A percentile compares a stretch with the other conserved stretches of the same genome.
Evolutionary conservation across 352 stramenopile genomes (phyloP).

Genomic region (Phytophthora palmivora): DNA sequence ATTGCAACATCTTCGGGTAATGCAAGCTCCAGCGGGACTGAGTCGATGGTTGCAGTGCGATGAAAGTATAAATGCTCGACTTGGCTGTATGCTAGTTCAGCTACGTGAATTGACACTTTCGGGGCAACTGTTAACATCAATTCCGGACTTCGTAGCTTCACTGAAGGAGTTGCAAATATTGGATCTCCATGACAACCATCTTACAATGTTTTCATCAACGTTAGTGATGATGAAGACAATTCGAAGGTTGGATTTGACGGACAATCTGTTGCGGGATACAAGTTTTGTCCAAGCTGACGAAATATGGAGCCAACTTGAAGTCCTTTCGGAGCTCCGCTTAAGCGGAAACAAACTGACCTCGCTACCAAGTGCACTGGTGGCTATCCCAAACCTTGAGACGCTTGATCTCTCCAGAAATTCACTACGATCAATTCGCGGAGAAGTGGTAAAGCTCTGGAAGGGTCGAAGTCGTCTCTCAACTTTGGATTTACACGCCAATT

Average conservation of each 20-base stretch:
- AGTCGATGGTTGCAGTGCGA: constrained; percentile 31
- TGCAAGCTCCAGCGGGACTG: constrained; percentile 32
- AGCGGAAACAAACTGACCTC: constrained; percentile 29
- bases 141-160: constrained; percentile 28
- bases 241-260: constrained; percentile 40
- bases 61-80: constrained; percentile 17
- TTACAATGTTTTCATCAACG: constrained; percentile 23
- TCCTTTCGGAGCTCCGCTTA: constrained; percentile 24
- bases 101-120: constrained; percentile 26
- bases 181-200: constrained; percentile 39
- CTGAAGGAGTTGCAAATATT: constrained; percentile 36
- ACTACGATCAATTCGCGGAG: constrained; percentile 25
- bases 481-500: constrained; percentile 54
- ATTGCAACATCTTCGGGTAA: constrained; percentile 27
- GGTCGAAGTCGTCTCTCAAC: constrained; percentile 22
- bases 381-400: constrained; percentile 25
- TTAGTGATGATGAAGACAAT: constrained; percentile 34
- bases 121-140: constrained; percentile 17
- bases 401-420: constrained; percentile 35
- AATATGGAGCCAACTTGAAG: constrained; percentile 25
- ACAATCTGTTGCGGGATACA: constrained; percentile 46
- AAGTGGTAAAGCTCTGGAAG: constrained; percentile 36
- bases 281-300: constrained; percentile 33
- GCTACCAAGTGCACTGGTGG: constrained; percentile 17
- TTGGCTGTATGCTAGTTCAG: constrained; percentile 15